Percentiles rank a stretch among this genome's conserved stretches.
Conservation (phyloP, 2,329 filamentous ascomycete genomes). For the Colletotrichum sp. region DNA sequence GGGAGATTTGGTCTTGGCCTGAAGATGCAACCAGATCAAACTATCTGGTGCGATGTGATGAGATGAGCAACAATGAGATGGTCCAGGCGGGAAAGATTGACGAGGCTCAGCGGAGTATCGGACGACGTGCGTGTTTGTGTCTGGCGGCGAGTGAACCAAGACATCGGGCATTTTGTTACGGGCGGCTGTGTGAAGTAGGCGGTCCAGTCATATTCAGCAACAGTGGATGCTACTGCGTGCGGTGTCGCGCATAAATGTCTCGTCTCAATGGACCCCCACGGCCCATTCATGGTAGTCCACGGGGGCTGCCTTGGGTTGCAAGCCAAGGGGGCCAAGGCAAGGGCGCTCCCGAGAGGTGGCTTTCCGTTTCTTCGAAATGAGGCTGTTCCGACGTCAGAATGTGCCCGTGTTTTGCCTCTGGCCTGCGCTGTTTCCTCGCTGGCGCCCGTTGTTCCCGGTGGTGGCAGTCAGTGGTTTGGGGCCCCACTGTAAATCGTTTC, state of each 20-base stretch:
- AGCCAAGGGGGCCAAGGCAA: neutral
- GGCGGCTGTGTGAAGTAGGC: neutral
- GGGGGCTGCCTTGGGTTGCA: neutral
- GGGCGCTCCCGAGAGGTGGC: neutral
- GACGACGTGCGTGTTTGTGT: neutral
- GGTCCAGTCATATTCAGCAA: neutral
- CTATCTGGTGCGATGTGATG: neutral
- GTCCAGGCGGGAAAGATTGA: neutral
- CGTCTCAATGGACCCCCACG: neutral
- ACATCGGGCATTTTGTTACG: neutral
- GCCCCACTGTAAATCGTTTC: neutral
- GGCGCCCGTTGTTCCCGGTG: neutral
- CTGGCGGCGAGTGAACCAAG: neutral
- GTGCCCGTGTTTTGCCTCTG: neutral
- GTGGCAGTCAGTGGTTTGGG: neutral
- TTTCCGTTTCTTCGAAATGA: neutral
- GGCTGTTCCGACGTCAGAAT: slow-evolving; percentile 13
- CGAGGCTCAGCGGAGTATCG: neutral
- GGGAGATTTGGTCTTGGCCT: neutral
- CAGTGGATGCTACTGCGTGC: neutral
- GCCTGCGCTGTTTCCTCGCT: neutral
- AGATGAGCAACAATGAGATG: neutral
- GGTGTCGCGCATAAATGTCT: neutral
- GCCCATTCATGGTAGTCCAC: neutral
- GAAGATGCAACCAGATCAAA: neutral